Evolutionary conservation across 352 stramenopile genomes (phyloP), one percentile per base, ranked within the genome.

Genomic region (Phytopythium montanum): DNA sequence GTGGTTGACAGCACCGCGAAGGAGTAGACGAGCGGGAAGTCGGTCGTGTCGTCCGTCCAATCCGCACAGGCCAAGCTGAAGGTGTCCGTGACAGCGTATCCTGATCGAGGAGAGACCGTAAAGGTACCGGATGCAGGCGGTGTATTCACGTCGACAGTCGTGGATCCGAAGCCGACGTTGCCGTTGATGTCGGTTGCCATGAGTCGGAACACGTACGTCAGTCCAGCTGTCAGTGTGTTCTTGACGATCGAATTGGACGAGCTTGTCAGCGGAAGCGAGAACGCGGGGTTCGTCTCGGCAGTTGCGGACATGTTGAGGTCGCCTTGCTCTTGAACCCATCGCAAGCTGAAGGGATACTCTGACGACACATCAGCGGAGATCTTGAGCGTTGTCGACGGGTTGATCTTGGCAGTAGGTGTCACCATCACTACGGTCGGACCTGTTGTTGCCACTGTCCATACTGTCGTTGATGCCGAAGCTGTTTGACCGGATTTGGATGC

Each of bases 191-290:
- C 79, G 0, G 57, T 79, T 0, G 81, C 83, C 0, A 82, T 54
- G 2, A 89, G 68, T 1, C 81, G 76, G n/a, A 93, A 81, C 4
- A 71, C 62, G 59, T 93, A 93, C 25, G 69, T 84, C 16, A 87
- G 62, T n/a, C 81, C 83, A 2, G 79, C 44, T 1, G 81, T 90
- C 21, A 93, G 66, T 16, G 53, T 66, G 56, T 88, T 87, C 36
- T 72, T 72, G 2, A 62, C 46, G 34, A 93, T 84, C 0, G 69
- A 66, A 42, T 90, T 91, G 53, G 59, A 82, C 6, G 67, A 26
- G 29, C 56, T 86, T 0, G 77, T 83, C 1, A 93, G 65, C 0
- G 79, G 69, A n/a, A 91, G 63, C 0, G 72, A 64, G 31, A 93
- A 90, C 2, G 70, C 73, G 12, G 64, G 62, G 55, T 67, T 75